A percentile compares a stretch with the other conserved stretches of the same genome.
Evolutionary conservation across 2,329 filamentous ascomycete species (phyloP).

Genomic region (Aphanoascus verrucosus): DNA sequence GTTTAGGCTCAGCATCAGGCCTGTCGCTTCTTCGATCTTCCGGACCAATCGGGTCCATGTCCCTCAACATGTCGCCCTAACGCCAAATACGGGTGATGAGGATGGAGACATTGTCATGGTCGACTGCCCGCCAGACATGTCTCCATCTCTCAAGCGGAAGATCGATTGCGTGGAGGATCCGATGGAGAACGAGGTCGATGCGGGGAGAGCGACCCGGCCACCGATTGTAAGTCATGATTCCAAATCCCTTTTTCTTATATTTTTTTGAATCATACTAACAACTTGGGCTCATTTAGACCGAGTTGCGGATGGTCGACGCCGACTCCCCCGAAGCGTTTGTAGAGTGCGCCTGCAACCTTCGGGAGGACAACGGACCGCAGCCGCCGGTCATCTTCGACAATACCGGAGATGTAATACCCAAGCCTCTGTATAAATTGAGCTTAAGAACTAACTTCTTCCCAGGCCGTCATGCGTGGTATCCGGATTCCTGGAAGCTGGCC

Average conservation of each 20-base stretch:
- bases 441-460: not conserved
- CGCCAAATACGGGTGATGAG: not conserved
- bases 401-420: not conserved
- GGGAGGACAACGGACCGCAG: not conserved
- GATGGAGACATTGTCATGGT: not conserved
- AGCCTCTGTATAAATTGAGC: too few species aligned
- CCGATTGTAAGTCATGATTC: not conserved
- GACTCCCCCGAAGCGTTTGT: not conserved
- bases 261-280: not conserved
- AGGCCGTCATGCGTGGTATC: not conserved
- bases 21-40: too few species aligned
- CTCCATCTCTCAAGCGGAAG: slow-evolving; percentile 4
- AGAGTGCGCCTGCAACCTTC: not conserved
- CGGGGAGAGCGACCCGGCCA: not conserved
- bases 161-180: slow-evolving; percentile 6
- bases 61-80: not conserved
- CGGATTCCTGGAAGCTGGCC: slow-evolving; percentile 5
- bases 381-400: not conserved
- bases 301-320: not conserved
- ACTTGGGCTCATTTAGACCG: not conserved
- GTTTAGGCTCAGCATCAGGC: not conserved
- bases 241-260: too few species aligned
- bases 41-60: not conserved
- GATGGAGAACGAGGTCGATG: slow-evolving; percentile 8
- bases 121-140: not conserved